These are phyloP conservation scores for Acanthamoeba divionensis DNA, from an alignment of 208 protist species.

Conservation along the genomic window DNA sequence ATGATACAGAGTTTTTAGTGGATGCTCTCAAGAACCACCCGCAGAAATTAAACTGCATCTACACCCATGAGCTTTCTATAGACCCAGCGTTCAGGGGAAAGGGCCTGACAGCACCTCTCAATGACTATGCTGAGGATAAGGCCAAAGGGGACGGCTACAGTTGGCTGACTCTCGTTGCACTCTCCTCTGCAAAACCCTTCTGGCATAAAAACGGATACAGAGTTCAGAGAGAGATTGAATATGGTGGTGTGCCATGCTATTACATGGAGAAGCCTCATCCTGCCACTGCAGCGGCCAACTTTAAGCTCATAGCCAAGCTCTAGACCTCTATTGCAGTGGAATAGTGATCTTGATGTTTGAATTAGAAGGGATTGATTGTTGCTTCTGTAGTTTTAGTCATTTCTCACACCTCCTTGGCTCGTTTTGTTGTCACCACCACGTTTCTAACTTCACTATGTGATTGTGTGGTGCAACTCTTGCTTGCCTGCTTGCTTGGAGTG, in stretches of 20 bases:
- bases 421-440: no score
- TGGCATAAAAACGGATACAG: slow-evolving; percentile 24
- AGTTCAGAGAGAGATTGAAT: slow-evolving; percentile 30
- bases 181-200: neutral
- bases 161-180: slow-evolving; percentile 32
- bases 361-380: no score
- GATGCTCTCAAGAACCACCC: neutral
- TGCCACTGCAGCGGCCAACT: no score
- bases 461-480: no score
- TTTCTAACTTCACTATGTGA: no score
- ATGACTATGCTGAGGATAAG: neutral
- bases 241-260: neutral
- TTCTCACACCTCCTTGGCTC: no score
- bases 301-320: no score
- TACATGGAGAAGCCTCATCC: slow-evolving; percentile 52
- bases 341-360: no score
- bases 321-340: no score
- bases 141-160: neutral
- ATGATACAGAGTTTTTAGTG: neutral
- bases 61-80: slow-evolving; percentile 35
- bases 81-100: slow-evolving; percentile 18
- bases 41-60: neutral
- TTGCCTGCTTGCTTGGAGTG: no score
- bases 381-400: no score
- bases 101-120: slow-evolving; percentile 9